A percentile compares a stretch with the other conserved stretches of the same genome.
Evolutionary conservation across 2,329 filamentous ascomycete species (phyloP).

Genomic region (Didymella exigua): DNA sequence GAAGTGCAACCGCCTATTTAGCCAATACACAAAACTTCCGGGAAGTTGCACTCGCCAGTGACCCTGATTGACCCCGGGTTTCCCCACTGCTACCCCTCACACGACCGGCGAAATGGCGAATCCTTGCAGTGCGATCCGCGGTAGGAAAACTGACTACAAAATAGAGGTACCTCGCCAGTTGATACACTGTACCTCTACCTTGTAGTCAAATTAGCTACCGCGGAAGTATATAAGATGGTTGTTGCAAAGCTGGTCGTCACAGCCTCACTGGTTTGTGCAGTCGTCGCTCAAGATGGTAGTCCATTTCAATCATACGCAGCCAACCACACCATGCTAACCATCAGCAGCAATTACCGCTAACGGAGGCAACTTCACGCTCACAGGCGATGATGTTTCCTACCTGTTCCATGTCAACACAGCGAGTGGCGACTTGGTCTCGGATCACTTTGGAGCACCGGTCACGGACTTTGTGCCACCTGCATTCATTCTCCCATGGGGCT

Average conservation of each 20-base stretch:
- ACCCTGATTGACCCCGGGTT: slow-evolving; percentile 3
- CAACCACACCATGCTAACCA: neutral
- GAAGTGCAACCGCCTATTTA: slow-evolving; percentile 10
- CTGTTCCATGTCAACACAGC: slow-evolving; percentile 65
- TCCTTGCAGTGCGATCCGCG: neutral
- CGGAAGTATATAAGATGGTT: slow-evolving; percentile 1
- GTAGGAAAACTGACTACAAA: slow-evolving; percentile 10
- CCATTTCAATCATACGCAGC: neutral
- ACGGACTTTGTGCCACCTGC: slow-evolving; percentile 59
- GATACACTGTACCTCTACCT: no score
- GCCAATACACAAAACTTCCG: slow-evolving; percentile 6
- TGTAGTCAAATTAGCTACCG: no score
- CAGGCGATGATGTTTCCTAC: slow-evolving; percentile 64
- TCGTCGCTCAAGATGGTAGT: slow-evolving; percentile 12
- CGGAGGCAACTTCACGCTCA: slow-evolving; percentile 62
- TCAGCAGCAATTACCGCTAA: slow-evolving; percentile 56
- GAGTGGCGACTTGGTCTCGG: slow-evolving; percentile 63
- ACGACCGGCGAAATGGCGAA: slow-evolving; percentile 2
- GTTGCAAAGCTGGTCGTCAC: neutral
- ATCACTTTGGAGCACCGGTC: slow-evolving; percentile 65
- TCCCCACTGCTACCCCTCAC: slow-evolving; percentile 17
- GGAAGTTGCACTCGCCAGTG: neutral
- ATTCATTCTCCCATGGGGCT: slow-evolving; percentile 54
- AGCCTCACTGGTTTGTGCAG: neutral
- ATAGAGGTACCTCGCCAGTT: slow-evolving; percentile 1